These are phyloP conservation scores for Solanum chilense DNA, from an alignment of 257 asterid species.

Conservation along the genomic window DNA sequence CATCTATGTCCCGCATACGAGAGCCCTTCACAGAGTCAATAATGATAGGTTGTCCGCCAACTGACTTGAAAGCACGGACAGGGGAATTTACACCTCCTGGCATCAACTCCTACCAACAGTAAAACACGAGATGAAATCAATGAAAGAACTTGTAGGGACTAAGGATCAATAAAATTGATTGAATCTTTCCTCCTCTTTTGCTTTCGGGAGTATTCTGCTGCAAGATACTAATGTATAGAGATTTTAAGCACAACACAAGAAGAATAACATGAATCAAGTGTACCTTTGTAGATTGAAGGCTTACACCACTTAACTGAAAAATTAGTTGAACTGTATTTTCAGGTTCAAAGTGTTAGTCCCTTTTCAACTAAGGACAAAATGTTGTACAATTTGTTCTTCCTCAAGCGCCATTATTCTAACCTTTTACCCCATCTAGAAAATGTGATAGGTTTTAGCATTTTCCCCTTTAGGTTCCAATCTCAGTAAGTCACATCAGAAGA, in stretches of 20 bases:
- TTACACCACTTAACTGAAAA: background rate
- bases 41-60: conserved; percentile 93
- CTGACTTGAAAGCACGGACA: conserved; percentile 97
- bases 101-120: conserved; percentile 71
- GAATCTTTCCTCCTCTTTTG: background rate
- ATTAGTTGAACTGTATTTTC: background rate
- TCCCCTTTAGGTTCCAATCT: background rate
- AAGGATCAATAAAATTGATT: background rate
- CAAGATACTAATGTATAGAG: background rate
- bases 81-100: conserved; percentile 99
- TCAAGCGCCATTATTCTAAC: background rate
- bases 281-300: background rate
- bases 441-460: background rate
- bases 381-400: background rate
- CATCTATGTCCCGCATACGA: conserved; percentile 92
- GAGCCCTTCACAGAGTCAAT: conserved; percentile 93
- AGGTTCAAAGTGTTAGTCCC: background rate
- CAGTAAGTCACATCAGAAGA: background rate
- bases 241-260: background rate
- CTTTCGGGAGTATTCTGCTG: background rate
- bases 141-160: background rate
- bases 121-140: background rate
- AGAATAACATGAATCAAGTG: background rate
- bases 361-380: background rate
- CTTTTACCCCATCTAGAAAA: background rate